Evolutionary conservation across 768 basidiomycete species (phyloP), one percentile per base, ranked within the genome.

Genomic region (Termitomyces sp.): DNA sequence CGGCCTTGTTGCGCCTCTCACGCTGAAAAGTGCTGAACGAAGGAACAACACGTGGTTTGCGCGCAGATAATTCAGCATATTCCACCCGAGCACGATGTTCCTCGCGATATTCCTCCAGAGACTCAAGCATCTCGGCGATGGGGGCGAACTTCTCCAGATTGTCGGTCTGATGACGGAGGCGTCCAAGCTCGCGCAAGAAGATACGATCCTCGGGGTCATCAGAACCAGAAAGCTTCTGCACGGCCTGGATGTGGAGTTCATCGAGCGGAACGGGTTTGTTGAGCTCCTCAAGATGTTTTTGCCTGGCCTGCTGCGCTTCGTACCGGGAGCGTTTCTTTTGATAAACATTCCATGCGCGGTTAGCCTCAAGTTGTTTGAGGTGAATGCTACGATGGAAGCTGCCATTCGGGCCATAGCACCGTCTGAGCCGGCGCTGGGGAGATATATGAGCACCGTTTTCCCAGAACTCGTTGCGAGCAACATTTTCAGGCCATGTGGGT

Each of bases 181-280:
- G 56, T 52, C 37, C 57, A 15, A 65, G 60, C 51, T 65, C 56
- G 11, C 49, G 49, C 31, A 67, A 25, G 53, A 65, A 61, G 45
- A 65, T 63, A 3, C 15, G 51, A 42, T 65, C 64, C 20, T 62
- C 61, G 9, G 38, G 45, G 48, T 65, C 56, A 47, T 36, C 25
- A 20, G 61, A 50, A 5, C 17, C 14, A 11, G 45, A 12, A 9
- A 66, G 51, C 25, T 60, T 40, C 15, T 48, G 17, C 4, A 36
- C n/a, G 5, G 54, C 64, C 51, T 60, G 49, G 36, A 3, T 15
- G 9, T 57, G 51, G 32, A 65, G 54, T 9, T 45, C 43, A 20
- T 37, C 45, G 38, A 65, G 49, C 3, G 55, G 38, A 2, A 56
- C 17, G 5, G 61, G 50, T 11, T 20, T 47, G 10, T 49, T n/a